A percentile compares a stretch with the other conserved stretches of the same genome.
Conservation (phyloP, 2,329 filamentous ascomycete species). For the Aaosphaeria pasadenensis region DNA sequence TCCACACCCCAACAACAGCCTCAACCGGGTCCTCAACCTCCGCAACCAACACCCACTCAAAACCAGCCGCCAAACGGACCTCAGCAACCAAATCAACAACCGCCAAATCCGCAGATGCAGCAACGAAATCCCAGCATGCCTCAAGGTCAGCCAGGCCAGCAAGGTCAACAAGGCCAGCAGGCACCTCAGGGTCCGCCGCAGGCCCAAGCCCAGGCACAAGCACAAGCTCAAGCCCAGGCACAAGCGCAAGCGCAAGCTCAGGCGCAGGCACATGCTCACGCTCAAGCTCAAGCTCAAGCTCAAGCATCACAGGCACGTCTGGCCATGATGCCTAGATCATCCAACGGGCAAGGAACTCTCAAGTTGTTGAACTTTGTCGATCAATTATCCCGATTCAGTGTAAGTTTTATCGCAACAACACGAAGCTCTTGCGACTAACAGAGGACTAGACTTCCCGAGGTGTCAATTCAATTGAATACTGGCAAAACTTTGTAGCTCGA, state of each 20-base stretch:
- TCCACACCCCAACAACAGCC: slow-evolving; percentile 34
- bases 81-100: slow-evolving; percentile 17
- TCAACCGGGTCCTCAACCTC: slow-evolving; percentile 17
- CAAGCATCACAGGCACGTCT: slow-evolving; percentile 25
- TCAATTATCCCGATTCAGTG: slow-evolving; percentile 55
- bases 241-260: slow-evolving; percentile 10
- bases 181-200: slow-evolving; percentile 13
- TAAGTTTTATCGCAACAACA: slow-evolving; percentile 37
- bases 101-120: slow-evolving; percentile 20
- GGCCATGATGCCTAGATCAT: slow-evolving; percentile 24
- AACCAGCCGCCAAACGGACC: slow-evolving; percentile 13
- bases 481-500: slow-evolving; percentile 73
- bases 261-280: slow-evolving; percentile 2
- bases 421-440: slow-evolving; percentile 3
- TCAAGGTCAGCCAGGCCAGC: slow-evolving; percentile 21
- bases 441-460: slow-evolving; percentile 12
- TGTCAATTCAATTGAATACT: slow-evolving; percentile 66
- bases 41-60: slow-evolving; percentile 38
- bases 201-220: slow-evolving; percentile 11
- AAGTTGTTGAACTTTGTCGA: slow-evolving; percentile 57
- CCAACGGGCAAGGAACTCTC: slow-evolving; percentile 44
- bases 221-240: slow-evolving; percentile 11
- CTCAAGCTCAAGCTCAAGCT: slow-evolving; percentile 7
- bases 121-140: slow-evolving; percentile 7
- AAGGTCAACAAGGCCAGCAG: slow-evolving; percentile 13